A percentile compares a stretch with the other conserved stretches of the same genome.
Evolutionary conservation across 228 moss, liverwort and hornwort species (phyloP).

Genomic region (Sphagnum magellanicum): DNA sequence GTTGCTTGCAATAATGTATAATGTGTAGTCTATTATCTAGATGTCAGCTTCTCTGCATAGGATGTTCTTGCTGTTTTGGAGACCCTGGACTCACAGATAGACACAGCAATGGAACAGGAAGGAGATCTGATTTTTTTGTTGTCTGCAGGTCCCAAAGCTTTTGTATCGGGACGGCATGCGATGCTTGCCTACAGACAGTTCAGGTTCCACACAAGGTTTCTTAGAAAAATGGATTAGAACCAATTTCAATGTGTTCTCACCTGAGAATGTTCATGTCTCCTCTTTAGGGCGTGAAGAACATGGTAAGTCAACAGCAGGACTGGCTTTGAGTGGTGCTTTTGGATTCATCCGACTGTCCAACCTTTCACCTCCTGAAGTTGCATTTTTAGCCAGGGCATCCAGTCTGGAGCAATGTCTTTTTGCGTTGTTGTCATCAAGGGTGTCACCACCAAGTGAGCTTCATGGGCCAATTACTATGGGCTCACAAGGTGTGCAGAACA

Average conservation of each 20-base stretch:
- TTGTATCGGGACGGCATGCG: constrained; percentile 88
- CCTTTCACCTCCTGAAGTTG: constrained; percentile 69
- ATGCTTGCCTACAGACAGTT: constrained; percentile 73
- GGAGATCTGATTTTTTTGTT: not conserved
- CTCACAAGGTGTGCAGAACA: not conserved
- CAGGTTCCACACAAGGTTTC: constrained; percentile 81
- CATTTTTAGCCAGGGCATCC: constrained; percentile 61
- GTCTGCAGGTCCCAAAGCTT: constrained; percentile 72
- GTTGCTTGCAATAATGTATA: too few relatives aligned
- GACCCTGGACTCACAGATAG: too few relatives aligned
- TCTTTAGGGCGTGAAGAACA: constrained; percentile 28
- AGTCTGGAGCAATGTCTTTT: constrained; percentile 65
- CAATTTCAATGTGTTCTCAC: constrained; percentile 58
- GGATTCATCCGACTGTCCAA: constrained; percentile 73
- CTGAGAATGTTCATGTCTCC: constrained; percentile 71
- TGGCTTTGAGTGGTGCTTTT: constrained; percentile 43
- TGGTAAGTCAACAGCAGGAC: constrained; percentile 4
- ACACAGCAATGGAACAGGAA: too few relatives aligned
- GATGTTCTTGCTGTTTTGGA: too few relatives aligned
- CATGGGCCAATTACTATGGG: constrained; percentile 11
- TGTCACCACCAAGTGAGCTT: constrained; percentile 21
- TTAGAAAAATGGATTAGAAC: constrained; percentile 72
- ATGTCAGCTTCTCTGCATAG: too few relatives aligned
- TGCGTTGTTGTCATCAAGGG: constrained; percentile 33
- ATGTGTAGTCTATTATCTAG: too few relatives aligned